A percentile compares a stretch with the other conserved stretches of the same genome.
These are phyloP conservation scores for Geotrichum armillariae DNA, from an alignment of 1,139 yeast species.

Conservation along the genomic window DNA sequence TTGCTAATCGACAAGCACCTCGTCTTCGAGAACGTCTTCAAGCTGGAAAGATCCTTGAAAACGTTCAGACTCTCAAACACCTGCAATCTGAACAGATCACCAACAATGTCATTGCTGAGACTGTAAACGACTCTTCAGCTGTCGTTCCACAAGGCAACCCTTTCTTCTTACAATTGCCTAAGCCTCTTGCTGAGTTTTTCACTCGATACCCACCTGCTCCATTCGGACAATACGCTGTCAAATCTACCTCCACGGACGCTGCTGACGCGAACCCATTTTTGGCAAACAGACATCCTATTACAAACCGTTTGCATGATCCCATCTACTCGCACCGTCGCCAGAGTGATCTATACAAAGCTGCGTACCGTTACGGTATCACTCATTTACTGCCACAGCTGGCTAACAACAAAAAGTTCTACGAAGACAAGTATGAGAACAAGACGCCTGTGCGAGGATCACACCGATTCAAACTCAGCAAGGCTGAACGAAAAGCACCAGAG, in stretches of 20 bases:
- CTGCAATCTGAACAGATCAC: slow-evolving; percentile 17
- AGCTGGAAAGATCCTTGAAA: slow-evolving; percentile 14
- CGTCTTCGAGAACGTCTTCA: slow-evolving; percentile 20
- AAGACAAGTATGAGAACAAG: slow-evolving; percentile 71
- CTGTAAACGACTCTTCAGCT: slow-evolving; percentile 11
- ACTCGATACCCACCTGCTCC: slow-evolving; percentile 85
- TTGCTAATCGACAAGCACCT: slow-evolving; percentile 16
- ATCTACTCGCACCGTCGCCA: slow-evolving; percentile 80
- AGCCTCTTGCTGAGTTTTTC: slow-evolving; percentile 71
- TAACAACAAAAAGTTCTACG: slow-evolving; percentile 68
- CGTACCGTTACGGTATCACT: slow-evolving; percentile 75
- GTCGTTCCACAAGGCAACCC: slow-evolving; percentile 27
- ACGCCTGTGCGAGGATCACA: slow-evolving; percentile 76
- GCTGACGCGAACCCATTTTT: slow-evolving; percentile 83
- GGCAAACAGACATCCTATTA: slow-evolving; percentile 80
- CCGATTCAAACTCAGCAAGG: slow-evolving; percentile 75
- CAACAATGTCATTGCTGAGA: slow-evolving; percentile 19
- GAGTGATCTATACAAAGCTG: slow-evolving; percentile 81
- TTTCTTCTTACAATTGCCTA: slow-evolving; percentile 54
- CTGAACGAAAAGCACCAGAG: slow-evolving; percentile 68
- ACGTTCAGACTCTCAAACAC: slow-evolving; percentile 12
- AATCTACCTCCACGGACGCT: slow-evolving; percentile 66
- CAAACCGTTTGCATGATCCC: slow-evolving; percentile 76
- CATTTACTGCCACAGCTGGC: slow-evolving; percentile 77
- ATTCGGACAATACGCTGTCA: slow-evolving; percentile 60